Conservation (phyloP, 2,329 filamentous ascomycete species). For the Cladosporium sp. region DNA sequence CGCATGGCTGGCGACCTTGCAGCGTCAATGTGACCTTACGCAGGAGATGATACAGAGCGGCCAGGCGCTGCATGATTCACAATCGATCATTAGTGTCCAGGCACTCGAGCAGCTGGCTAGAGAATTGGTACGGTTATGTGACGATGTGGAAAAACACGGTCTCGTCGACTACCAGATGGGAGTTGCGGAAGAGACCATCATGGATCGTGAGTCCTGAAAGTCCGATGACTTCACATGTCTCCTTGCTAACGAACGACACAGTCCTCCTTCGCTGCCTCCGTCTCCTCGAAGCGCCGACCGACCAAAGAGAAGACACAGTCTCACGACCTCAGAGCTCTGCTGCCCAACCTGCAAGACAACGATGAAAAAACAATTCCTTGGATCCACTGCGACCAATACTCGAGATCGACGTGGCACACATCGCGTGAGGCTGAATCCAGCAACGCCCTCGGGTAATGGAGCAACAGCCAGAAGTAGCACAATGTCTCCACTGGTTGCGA, state of each 20-base stretch:
- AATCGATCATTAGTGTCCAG: slow-evolving; percentile 63
- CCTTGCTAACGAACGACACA: neutral
- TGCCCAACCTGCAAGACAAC: neutral
- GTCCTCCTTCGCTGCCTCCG: slow-evolving; percentile 15
- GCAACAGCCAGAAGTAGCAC: neutral
- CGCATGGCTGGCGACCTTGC: slow-evolving; percentile 79
- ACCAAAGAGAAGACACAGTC: neutral
- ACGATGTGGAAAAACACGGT: slow-evolving; percentile 84
- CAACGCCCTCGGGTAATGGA: too few species aligned
- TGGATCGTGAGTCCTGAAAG: slow-evolving; percentile 61
- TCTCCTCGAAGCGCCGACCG: slow-evolving; percentile 10
- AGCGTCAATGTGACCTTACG: slow-evolving; percentile 75
- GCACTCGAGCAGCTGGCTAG: slow-evolving; percentile 74
- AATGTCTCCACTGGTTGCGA: neutral
- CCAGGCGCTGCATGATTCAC: slow-evolving; percentile 51
- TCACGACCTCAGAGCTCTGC: slow-evolving; percentile 9
- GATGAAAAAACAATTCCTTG: neutral
- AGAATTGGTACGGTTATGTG: slow-evolving; percentile 76
- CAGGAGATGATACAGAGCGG: slow-evolving; percentile 56
- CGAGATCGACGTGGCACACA: too few species aligned
- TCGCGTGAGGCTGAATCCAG: too few species aligned
- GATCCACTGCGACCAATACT: too few species aligned
- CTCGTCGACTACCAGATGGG: slow-evolving; percentile 96
- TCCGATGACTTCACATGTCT: neutral
- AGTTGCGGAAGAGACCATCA: slow-evolving; percentile 90